Evolutionary conservation across 495 filamentous ascomycete species (phyloP), one percentile per base, ranked within the genome.

Genomic region (Hypoxylon lenormandii): DNA sequence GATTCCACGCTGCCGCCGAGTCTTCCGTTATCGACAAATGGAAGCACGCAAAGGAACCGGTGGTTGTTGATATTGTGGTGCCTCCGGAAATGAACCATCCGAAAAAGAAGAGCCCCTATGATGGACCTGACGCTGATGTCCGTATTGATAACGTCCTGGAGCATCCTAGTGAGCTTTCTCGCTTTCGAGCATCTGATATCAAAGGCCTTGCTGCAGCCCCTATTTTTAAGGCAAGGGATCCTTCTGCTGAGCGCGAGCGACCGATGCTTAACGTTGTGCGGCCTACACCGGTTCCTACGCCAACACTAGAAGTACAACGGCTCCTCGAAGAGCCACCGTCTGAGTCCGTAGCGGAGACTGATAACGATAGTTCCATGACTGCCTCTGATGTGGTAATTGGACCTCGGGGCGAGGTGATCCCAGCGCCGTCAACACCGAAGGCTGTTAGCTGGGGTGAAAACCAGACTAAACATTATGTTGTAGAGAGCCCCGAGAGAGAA

Each of bases 371-470:
- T 7, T 51, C 59, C 8, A 59, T 48, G 18, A 18, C 40, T 46
- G 19, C 19, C 11, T 40, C 64, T 37, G 45, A 65, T 40, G 65
- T 60, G 13, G 56, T 47, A 8, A 60, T 28, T n/a, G 62, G 62
- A 10, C 42, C 60, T 49, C 61, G 56, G 23, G 64, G 50, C 22
- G 74, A 77, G 56, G 60, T 46, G 33, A 50, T 72, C 15, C 79
- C 75, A 46, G 80, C 42, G 26, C 71, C 40, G 50, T 72, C 53
- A 40, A 69, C 33, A 37, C 63, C 81, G 13, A 85, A 85, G 28
- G 85, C 69, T 50, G 81, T 89, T 7, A 87, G 82, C 8, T 89
- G 87, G 87, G 86, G 86, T 28, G 79, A 87, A 40, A 86, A 86
- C 63, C 78, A 86, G 60, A 89, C 84, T 5, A 84, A 87, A 53